A percentile compares a stretch with the other conserved stretches of the same genome.
phyloP scores from a whole-genome alignment of 768 basidiomycete genomes.

The Chalciporus chontae region DNA sequence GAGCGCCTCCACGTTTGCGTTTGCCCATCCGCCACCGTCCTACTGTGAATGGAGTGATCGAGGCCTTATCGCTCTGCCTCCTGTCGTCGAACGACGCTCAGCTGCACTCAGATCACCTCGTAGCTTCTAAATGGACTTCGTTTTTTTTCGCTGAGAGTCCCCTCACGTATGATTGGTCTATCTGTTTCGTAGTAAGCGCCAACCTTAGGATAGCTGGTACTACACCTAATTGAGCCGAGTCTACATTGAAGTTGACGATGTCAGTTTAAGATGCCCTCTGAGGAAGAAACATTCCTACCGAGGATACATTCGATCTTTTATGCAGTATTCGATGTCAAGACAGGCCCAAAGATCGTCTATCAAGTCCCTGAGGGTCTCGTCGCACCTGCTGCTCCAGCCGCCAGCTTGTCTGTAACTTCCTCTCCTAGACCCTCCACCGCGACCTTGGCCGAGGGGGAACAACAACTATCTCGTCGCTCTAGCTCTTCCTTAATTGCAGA shows the following conservation, averaged over 20 bases:
- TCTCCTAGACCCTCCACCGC: constrained; percentile 35
- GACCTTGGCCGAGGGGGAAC: constrained; percentile 31
- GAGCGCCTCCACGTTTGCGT: no score
- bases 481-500: constrained; percentile 46
- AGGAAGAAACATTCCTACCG: constrained; percentile 71
- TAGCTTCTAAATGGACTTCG: no score
- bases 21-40: no score
- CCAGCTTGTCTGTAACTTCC: constrained; percentile 28
- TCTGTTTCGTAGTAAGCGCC: no score
- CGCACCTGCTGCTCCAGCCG: constrained; percentile 36
- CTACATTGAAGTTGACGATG: not conserved
- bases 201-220: no score
- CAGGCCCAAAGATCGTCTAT: constrained; percentile 86
- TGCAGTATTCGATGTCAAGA: constrained; percentile 80
- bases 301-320: constrained; percentile 88
- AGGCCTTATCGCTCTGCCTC: no score
- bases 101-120: no score
- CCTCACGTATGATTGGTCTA: no score
- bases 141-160: no score
- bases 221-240: no score
- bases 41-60: no score
- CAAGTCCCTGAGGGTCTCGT: constrained; percentile 95
- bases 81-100: no score
- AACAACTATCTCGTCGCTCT: constrained; percentile 46
- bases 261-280: constrained; percentile 34